A percentile compares a stretch with the other conserved stretches of the same genome.
Conservation (phyloP, 148 eudicot genomes). For the Suaeda aralocaspica region DNA sequence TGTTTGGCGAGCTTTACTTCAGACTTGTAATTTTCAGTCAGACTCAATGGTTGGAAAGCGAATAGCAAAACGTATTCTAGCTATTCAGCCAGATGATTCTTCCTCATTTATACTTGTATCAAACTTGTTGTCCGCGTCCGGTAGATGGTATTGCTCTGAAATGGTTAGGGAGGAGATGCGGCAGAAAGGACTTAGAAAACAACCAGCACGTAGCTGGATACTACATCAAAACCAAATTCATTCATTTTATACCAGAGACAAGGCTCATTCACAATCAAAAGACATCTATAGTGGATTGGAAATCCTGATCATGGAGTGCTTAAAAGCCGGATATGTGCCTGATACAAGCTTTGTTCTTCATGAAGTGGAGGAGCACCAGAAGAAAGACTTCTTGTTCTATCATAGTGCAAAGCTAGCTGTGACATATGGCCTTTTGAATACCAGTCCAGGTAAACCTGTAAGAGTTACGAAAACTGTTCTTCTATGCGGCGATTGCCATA, state of each 20-base stretch:
- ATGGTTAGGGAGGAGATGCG: slow-evolving; percentile 63
- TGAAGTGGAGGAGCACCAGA: slow-evolving; percentile 89
- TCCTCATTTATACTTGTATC: slow-evolving; percentile 63
- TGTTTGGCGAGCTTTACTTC: slow-evolving; percentile 81
- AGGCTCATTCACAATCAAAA: slow-evolving; percentile 54
- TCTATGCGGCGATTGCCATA: slow-evolving; percentile 91
- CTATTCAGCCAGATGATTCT: slow-evolving; percentile 58
- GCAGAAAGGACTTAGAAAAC: slow-evolving; percentile 54
- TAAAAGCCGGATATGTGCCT: slow-evolving; percentile 74
- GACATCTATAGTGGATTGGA: slow-evolving; percentile 66
- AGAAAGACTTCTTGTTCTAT: slow-evolving; percentile 68
- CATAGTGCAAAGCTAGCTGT: slow-evolving; percentile 88
- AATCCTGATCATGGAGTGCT: slow-evolving; percentile 66
- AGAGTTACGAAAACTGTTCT: slow-evolving; percentile 65
- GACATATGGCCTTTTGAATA: slow-evolving; percentile 56
- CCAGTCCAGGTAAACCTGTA: slow-evolving; percentile 45
- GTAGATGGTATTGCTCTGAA: slow-evolving; percentile 87
- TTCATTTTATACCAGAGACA: slow-evolving; percentile 75
- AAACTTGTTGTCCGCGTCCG: slow-evolving; percentile 78
- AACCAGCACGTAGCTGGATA: slow-evolving; percentile 75
- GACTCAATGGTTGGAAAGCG: slow-evolving; percentile 43
- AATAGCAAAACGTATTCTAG: slow-evolving; percentile 59
- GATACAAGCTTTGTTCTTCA: slow-evolving; percentile 96
- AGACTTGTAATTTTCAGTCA: slow-evolving; percentile 44
- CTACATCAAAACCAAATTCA: slow-evolving; percentile 52